Base-by-base conservation (phyloP, 2,329 filamentous ascomycete species). In the Sporothrix brasiliensis region DNA sequence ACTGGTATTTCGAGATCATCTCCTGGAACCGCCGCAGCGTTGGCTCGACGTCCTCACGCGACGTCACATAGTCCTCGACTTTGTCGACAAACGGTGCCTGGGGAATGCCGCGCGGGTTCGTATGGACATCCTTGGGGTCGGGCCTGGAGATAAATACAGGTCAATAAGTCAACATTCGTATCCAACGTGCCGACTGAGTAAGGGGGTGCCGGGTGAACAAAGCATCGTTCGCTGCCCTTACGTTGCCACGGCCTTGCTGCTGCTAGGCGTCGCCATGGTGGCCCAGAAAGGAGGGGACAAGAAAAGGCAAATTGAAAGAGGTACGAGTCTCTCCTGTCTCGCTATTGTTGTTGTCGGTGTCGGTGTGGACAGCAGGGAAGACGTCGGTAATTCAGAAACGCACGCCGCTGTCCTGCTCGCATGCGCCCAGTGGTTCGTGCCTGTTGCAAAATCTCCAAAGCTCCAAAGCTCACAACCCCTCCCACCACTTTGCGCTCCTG, bases 1-100 rank as follows among this genome's bases (percentile, higher is more conserved):
- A 99, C 80, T 98, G 95, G 83, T 99, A 99, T 86, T 99, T 99
- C 76, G 92, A 92, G 75, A 96, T 96, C 92, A 96, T 95, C 83
- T 96, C 92, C 79, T 94, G 92, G 79, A 96, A 96, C 79, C 87
- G 93, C 78, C 91, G 89, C 77, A 96, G 84, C 19, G 92, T 94
- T 60, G 86, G 84, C 78, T 96, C 92, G 75, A 95, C 92, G 77
- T 96, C 91, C 50, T 88, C 88, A 69, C 92, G 87, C 54, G 91
- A 88, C 58, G 91, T 84, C 71, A 95, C 90, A 83, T 94, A 96
- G 82, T 96, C 92, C 79, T 96, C 92, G 73, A 95, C 92, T 76
- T 90, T 92, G 81, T 95, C 92, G 78, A 95, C 91, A 79, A 95
- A 95, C 6, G 92, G 92, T 74, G 92, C 92, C 77, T 87, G 88